phyloP scores from a whole-genome alignment of 176 grass and related monocot species.

The Puccinellia tenuiflora region DNA sequence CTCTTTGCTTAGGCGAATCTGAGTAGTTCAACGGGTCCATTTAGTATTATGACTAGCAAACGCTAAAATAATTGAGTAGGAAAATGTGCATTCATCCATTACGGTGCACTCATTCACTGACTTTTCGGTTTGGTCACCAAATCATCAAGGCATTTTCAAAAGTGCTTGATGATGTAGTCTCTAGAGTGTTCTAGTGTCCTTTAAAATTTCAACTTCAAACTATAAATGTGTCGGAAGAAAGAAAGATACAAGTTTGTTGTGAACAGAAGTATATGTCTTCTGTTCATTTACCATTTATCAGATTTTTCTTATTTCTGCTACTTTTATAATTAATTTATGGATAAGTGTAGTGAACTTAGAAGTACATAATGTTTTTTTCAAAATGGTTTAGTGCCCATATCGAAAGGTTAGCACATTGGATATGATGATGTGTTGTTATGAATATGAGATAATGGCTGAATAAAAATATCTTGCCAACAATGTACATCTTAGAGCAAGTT shows the following conservation, averaged over 20 bases:
- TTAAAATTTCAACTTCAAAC: background rate
- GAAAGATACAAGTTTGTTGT: background rate
- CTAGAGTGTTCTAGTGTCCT: background rate
- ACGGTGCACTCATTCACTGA: background rate
- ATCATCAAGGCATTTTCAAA: background rate
- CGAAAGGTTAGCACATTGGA: background rate
- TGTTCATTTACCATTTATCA: background rate
- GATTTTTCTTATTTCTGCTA: background rate
- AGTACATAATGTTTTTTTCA: background rate
- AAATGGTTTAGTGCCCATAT: background rate
- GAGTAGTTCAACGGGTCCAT: background rate
- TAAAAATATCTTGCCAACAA: background rate
- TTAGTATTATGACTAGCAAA: background rate
- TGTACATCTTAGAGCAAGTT: background rate
- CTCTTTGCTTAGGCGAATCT: background rate
- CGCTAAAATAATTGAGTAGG: background rate
- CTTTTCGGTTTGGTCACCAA: background rate
- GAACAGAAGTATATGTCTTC: background rate
- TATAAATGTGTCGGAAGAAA: background rate
- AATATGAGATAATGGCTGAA: background rate
- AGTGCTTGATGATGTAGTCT: background rate
- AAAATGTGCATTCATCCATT: background rate
- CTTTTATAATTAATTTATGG: background rate
- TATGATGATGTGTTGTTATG: background rate
- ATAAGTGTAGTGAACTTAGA: background rate